These are phyloP conservation scores for Orbilia oligospora DNA, from an alignment of 2,329 filamentous ascomycete species.

Conservation along the genomic window DNA sequence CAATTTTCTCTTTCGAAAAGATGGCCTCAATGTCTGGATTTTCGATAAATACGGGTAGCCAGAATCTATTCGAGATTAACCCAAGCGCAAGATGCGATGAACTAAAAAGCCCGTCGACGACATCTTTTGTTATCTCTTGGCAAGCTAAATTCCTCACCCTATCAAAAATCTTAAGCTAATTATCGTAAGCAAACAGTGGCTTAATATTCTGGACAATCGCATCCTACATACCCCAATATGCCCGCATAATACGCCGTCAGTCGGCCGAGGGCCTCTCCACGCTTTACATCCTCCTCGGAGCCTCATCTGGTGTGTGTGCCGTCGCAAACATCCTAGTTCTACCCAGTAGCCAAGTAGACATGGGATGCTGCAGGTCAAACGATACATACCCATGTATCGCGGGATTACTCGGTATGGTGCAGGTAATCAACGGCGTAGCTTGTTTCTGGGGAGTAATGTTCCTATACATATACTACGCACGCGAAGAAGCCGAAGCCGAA, in stretches of 20 bases:
- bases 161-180: background rate
- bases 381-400: slow-evolving; percentile 61
- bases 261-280: slow-evolving; percentile 54
- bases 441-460: slow-evolving; percentile 63
- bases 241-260: slow-evolving; percentile 50
- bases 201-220: slow-evolving; percentile 50
- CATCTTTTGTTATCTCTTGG: slow-evolving; percentile 43
- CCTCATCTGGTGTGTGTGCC: slow-evolving; percentile 46
- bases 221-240: slow-evolving; percentile 56
- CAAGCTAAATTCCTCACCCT: slow-evolving; percentile 1
- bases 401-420: slow-evolving; percentile 62
- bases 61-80: background rate
- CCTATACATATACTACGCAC: slow-evolving; percentile 64
- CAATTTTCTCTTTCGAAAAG: background rate
- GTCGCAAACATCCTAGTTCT: slow-evolving; percentile 61
- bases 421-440: slow-evolving; percentile 62
- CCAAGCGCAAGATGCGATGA: slow-evolving; percentile 46
- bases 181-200: background rate
- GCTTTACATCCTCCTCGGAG: slow-evolving; percentile 50
- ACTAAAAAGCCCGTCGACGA: slow-evolving; percentile 41
- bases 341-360: slow-evolving; percentile 62
- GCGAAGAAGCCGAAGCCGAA: slow-evolving; percentile 64
- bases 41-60: slow-evolving; percentile 3
- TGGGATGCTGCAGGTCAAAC: slow-evolving; percentile 61
- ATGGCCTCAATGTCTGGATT: slow-evolving; percentile 5